Conservation (phyloP, 2,329 filamentous ascomycete genomes). For the Fusarium sp. region DNA sequence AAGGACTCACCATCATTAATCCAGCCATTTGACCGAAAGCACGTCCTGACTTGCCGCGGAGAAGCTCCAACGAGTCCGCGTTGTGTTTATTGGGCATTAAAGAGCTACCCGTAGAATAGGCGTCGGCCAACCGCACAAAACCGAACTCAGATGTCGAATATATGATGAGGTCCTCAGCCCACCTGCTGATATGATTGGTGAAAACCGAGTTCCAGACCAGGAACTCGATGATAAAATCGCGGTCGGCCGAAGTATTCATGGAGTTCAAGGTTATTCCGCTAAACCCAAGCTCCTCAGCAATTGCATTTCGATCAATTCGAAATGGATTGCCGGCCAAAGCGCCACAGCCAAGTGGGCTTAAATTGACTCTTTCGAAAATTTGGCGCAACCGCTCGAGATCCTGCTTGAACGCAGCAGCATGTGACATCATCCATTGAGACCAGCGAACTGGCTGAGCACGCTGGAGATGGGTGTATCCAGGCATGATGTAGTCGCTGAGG, state of each 20-base stretch:
- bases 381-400: constrained; percentile 49
- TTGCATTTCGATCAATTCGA: constrained; percentile 51
- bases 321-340: constrained; percentile 51
- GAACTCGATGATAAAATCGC: constrained; percentile 81
- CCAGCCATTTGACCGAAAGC: constrained; percentile 62
- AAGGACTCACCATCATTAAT: constrained; percentile 69
- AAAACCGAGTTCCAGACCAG: constrained; percentile 79
- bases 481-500: constrained; percentile 50
- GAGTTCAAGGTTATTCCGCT: constrained; percentile 78
- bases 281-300: constrained; percentile 77
- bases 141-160: constrained; percentile 47
- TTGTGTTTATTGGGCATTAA: constrained; percentile 47
- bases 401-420: constrained; percentile 43
- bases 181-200: constrained; percentile 80
- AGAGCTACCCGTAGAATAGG: constrained; percentile 44
- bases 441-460: constrained; percentile 48
- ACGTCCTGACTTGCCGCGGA: constrained; percentile 50
- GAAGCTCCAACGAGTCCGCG: constrained; percentile 45
- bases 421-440: constrained; percentile 45
- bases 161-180: constrained; percentile 82
- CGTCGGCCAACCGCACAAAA: constrained; percentile 45
- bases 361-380: constrained; percentile 45
- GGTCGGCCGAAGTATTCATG: constrained; percentile 78
- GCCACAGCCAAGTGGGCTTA: constrained; percentile 49
- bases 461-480: constrained; percentile 51